Percentiles rank a stretch among this genome's conserved stretches.
phyloP scores from a whole-genome alignment of 2,329 filamentous ascomycete species.

The Sclerotinia borealis region DNA sequence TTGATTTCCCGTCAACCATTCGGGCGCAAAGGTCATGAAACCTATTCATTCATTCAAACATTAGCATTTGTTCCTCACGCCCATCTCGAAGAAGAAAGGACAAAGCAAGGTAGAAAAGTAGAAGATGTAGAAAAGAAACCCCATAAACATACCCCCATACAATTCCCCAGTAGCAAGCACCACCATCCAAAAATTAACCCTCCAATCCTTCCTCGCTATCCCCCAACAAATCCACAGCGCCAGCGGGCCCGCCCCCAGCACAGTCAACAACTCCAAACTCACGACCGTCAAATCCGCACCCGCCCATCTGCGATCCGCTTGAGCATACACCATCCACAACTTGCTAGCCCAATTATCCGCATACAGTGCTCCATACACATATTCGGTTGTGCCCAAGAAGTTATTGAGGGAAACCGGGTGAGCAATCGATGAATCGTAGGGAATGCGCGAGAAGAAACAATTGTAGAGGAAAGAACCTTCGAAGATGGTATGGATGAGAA shows the following conservation, averaged over 20 bases:
- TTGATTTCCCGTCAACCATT: conserved; percentile 57
- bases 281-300: conserved; percentile 57
- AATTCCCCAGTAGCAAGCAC: conserved; percentile 60
- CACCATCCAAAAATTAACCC: conserved; percentile 56
- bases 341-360: conserved; percentile 49
- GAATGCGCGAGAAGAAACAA: conserved; percentile 69
- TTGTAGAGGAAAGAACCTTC: conserved; percentile 91
- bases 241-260: conserved; percentile 55
- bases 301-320: conserved; percentile 58
- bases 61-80: neutral
- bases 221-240: conserved; percentile 55
- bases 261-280: conserved; percentile 60
- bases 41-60: conserved; percentile 36
- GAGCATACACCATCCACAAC: conserved; percentile 65
- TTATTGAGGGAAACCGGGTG: conserved; percentile 33
- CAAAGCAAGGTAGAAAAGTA: neutral
- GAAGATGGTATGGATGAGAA: conserved; percentile 83
- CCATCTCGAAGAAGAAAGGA: neutral
- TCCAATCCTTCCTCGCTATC: conserved; percentile 49
- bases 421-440: conserved; percentile 38
- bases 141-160: conserved; percentile 48
- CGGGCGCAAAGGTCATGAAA: conserved; percentile 66
- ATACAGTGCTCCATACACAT: conserved; percentile 50
- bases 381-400: conserved; percentile 44
- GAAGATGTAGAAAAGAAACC: neutral